These are phyloP conservation scores for Monilinia aucupariae DNA, from an alignment of 2,329 filamentous ascomycete species.

Conservation along the genomic window DNA sequence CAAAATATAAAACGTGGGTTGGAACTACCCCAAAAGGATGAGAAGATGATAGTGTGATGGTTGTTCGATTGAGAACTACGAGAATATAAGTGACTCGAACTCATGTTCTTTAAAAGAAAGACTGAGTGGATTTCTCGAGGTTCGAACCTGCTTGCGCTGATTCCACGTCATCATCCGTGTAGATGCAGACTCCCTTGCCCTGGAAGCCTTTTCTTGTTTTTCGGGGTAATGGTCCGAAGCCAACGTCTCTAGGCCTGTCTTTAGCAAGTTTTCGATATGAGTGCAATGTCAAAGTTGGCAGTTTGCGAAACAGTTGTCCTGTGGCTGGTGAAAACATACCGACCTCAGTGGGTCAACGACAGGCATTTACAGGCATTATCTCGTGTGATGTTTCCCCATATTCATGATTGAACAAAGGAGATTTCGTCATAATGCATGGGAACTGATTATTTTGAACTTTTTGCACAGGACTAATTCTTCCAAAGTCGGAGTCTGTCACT, in stretches of 20 bases:
- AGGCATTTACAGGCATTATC: slow-evolving; percentile 1
- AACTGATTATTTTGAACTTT: background rate
- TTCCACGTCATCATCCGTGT: slow-evolving; percentile 14
- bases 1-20: background rate
- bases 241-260: slow-evolving; percentile 1
- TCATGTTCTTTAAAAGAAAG: slow-evolving; percentile 16
- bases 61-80: background rate
- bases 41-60: background rate
- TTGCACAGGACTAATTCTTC: background rate
- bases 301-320: slow-evolving; percentile 6
- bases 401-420: background rate
- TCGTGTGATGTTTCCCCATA: background rate
- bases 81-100: slow-evolving; percentile 4
- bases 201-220: slow-evolving; percentile 10
- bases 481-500: background rate
- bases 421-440: slow-evolving; percentile 16
- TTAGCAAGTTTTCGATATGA: slow-evolving; percentile 1
- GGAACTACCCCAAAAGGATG: background rate
- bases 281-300: slow-evolving; percentile 11
- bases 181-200: background rate
- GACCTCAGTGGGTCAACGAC: slow-evolving; percentile 4
- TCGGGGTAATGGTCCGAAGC: background rate
- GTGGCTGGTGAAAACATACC: slow-evolving; percentile 7
- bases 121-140: slow-evolving; percentile 2
- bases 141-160: slow-evolving; percentile 4